Conservation (phyloP, 106 monocot species). For the Dioscorea alata region DNA sequence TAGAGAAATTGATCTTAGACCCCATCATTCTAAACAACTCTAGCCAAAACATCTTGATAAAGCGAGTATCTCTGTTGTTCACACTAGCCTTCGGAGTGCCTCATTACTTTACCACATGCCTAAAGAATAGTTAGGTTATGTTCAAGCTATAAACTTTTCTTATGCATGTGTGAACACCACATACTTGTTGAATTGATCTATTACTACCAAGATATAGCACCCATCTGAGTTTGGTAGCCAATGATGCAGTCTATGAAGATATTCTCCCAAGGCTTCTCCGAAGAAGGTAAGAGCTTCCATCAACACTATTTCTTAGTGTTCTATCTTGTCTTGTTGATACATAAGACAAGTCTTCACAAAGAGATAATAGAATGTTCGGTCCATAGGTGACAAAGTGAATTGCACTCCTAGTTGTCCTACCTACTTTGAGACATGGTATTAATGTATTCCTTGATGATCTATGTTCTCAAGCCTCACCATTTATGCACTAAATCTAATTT, state of each 20-base stretch:
- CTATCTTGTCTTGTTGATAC: background rate
- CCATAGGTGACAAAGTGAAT: background rate
- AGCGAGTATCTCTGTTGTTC: background rate
- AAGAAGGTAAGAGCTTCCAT: background rate
- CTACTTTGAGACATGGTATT: background rate
- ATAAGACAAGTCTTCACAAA: background rate
- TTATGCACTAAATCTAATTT: background rate
- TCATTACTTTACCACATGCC: background rate
- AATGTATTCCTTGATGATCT: background rate
- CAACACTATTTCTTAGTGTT: background rate
- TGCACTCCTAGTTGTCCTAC: background rate
- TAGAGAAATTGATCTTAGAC: background rate
- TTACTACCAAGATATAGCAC: background rate
- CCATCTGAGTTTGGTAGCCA: background rate
- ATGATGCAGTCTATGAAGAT: background rate
- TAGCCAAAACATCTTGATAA: background rate
- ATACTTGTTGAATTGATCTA: constrained; percentile 4
- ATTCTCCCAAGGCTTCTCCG: background rate
- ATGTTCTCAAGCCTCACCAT: background rate
- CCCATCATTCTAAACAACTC: background rate
- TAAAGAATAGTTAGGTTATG: background rate
- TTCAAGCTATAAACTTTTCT: too few species aligned
- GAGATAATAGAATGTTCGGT: background rate
- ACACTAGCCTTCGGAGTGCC: background rate
- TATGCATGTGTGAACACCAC: background rate